Evolutionary conservation across 169 alveolate genomes (phyloP).

Genomic region (Eimeria sp.): DNA sequence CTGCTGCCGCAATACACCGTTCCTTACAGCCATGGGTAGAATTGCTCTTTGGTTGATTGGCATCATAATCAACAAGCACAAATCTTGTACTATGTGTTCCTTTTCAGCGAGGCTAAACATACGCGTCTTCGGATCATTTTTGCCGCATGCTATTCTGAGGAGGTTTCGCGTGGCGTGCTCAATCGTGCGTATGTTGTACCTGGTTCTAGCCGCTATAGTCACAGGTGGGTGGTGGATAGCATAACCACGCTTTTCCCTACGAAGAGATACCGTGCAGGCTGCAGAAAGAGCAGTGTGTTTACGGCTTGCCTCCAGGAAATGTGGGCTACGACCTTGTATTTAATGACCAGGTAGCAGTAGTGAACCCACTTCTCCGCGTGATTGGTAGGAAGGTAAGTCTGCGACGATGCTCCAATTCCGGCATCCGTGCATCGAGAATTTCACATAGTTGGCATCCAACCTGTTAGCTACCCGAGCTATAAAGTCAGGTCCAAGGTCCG

Average conservation of each 20-base stretch:
- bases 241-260: neutral
- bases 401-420: neutral
- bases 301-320: slow-evolving; percentile 84
- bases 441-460: neutral
- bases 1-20: neutral
- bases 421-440: neutral
- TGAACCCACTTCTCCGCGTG: slow-evolving; percentile 80
- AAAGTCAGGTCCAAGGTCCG: neutral
- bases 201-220: slow-evolving; percentile 71
- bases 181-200: slow-evolving; percentile 92
- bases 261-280: neutral
- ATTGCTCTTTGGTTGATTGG: neutral
- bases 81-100: slow-evolving; percentile 53
- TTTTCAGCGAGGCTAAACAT: slow-evolving; percentile 90
- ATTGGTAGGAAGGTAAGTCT: slow-evolving; percentile 65
- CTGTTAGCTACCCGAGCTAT: neutral
- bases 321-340: slow-evolving; percentile 93
- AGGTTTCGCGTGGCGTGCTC: slow-evolving; percentile 92
- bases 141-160: slow-evolving; percentile 88
- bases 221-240: slow-evolving; percentile 55
- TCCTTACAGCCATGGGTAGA: neutral
- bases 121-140: slow-evolving; percentile 91
- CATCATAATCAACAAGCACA: neutral
- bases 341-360: slow-evolving; percentile 92
- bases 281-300: neutral